Evolutionary conservation across 2,329 filamentous ascomycete genomes (phyloP), one percentile per base, ranked within the genome.

Genomic region (Leptodontidium sp.): DNA sequence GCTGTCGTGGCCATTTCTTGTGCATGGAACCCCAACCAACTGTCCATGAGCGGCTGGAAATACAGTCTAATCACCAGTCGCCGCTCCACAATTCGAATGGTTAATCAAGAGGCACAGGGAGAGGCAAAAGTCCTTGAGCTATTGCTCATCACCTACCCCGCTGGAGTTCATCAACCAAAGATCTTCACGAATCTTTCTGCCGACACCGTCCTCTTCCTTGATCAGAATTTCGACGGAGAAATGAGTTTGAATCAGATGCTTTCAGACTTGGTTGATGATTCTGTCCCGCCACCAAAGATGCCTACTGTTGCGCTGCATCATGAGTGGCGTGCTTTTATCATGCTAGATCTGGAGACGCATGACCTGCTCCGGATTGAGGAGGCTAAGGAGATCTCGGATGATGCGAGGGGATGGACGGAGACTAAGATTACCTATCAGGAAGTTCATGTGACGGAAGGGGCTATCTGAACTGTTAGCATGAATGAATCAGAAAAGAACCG

Each of bases 401-500:
- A 50, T 26, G 21, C n/a, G 1, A 1, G 1, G n/a, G 21, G 49
- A 17, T 38, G 29, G 53, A 21, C 15, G 6, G 53, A 38, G 15
- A 21, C 53, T 21, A 58, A 40, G 55, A 58, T 58, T n/a, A 40
- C 8, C 17, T 58, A 58, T 32, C 17, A 3, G 17, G 55, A 58
- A 35, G 35, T 58, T 8, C 2, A n/a, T 40, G 45, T 47, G 14
- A 47, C n/a, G 8, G 45, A 40, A 40, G 38, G 2, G 8, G 38
- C 38, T 6, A 32, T 32, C 29, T 32, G 29, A 32, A 32, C 29
- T 32, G 6, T 32, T 32, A 32, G 29, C 6, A 32, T 32, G 29
- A 32, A 32, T 3, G 29, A 32, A 32, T 6, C 6, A 6, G 29
- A 6, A 6, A 32, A 6, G 29, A 32, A 32, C 29, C 6, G 3